Base-by-base conservation (phyloP, 1,284 basidiomycete genomes). In the Wallemia mellicola region DNA sequence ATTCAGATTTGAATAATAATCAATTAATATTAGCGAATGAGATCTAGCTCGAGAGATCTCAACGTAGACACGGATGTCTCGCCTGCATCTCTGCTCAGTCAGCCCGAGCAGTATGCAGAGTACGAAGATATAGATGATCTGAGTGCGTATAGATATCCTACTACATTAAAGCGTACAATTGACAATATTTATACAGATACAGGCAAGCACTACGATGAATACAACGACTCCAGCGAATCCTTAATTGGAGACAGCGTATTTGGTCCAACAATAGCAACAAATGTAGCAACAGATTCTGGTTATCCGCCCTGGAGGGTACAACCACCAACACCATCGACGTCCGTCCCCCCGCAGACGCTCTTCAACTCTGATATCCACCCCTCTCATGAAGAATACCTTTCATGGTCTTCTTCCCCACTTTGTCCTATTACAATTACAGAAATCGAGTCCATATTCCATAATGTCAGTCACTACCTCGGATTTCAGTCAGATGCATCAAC, bases 371-470 rank as follows among this genome's bases (percentile, higher is more conserved):
- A 48, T n/a, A 11, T 48, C 5, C 38, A 48, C 9, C 38, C 38
- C 22, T 22, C 22, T 3, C 38, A 48, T 5, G 38, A 48, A 11
- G 19, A 11, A n/a, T 48, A 48, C n/a, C 22, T n/a, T 3, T 48
- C 38, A 3, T 48, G 38, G 38, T 3, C 9, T n/a, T 48, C 38
- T 5, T 48, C 38, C 14, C 14, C 5, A 22, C 22, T 17, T n/a
- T 11, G 9, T 62, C 92, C 92, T 17, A 75, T 98, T 11, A 89
- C 88, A 28, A 96, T 95, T 74, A 92, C 98, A 66, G 92, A 98
- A 74, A 96, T 98, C 61, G 92, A 98, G 71, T 94, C 98, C 69
- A 87, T 98, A 60, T 88, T 98, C 67, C 81, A 96, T 62, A 92
- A 98, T 73, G 76, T 98, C 26, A 83, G 88, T 30, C 89, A 96